Percentiles rank a stretch among this genome's conserved stretches.
Evolutionary conservation across 345 rosid genomes (phyloP).

Genomic region (Hibiscus mutabilis): DNA sequence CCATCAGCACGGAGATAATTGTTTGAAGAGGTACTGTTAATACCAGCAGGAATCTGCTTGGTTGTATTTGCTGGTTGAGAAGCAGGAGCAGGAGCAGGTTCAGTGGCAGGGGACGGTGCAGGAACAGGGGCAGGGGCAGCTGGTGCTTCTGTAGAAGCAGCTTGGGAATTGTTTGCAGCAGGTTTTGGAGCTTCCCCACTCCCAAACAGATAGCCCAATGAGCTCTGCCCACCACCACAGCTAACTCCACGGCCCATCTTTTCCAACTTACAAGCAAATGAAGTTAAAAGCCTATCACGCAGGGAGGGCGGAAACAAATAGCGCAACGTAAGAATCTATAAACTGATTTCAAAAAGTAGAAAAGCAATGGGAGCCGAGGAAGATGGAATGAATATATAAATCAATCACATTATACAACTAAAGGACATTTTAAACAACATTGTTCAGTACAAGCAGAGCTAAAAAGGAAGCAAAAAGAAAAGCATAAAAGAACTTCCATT

Average conservation of each 20-base stretch:
- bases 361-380: not conserved
- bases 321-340: not conserved
- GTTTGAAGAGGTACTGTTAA: slow-evolving; percentile 23
- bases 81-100: too few species aligned
- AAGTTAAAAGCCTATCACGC: not conserved
- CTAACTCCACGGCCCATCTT: slow-evolving; percentile 79
- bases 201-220: slow-evolving; percentile 75
- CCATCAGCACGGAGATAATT: slow-evolving; percentile 52
- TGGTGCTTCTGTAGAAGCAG: slow-evolving; percentile 30
- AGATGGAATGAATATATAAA: not conserved
- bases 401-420: not conserved
- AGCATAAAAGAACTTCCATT: not conserved
- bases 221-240: slow-evolving; percentile 81
- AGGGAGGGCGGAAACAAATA: not conserved
- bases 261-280: slow-evolving; percentile 6
- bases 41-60: slow-evolving; percentile 68
- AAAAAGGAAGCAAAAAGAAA: not conserved
- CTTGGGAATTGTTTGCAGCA: slow-evolving; percentile 23
- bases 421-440: not conserved
- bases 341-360: not conserved
- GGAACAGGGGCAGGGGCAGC: slow-evolving; percentile 30
- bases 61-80: slow-evolving; percentile 25
- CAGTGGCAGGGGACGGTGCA: not conserved
- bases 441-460: not conserved
- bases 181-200: slow-evolving; percentile 63